Evolutionary conservation across 805 yeast species (phyloP), one percentile per base, ranked within the genome.

Genomic region (Torulaspora indica): DNA sequence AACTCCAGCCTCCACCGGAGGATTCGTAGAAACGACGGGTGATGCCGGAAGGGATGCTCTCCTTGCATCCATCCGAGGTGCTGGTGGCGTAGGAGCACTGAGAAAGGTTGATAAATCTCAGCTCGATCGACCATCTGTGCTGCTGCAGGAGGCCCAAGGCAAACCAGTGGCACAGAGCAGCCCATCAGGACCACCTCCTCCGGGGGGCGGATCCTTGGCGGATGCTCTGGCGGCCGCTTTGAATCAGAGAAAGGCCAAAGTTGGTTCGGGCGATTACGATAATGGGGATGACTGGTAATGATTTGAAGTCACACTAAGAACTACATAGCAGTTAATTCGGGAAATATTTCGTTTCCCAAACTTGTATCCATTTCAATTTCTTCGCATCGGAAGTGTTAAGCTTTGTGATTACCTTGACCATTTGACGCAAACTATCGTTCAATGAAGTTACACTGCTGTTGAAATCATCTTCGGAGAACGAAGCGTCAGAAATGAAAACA

Each of bases 181-280:
- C 7, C 32, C 45, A 17, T 55, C 67, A 2, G 51, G 64, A 0
- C 47, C 70, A 0, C 46, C 71, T 5, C 48, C 71, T 6, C 61
- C 72, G 0, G 48, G 63, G 5, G 64, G 66, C 8, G 74, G 77
- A 7, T 79, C 84, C 1, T 67, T 89, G 46, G 96, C 95, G 1
- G 95, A 86, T 63, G 96, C 96, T 0, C 69, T 89, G 41, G 88
- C 95, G 8, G 85, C 85, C 13, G 98, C 97, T 3, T 73, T 91
- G 52, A 85, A 75, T 56, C 77, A 79, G 45, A 76, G 97, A 58
- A 91, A 91, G 66, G 79, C 77, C 15, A 88, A 87, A 63, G 95
- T 91, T 6, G 95, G 88, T 51, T 93, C 84, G 47, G 95, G 85
- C 54, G 93, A 85, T 51, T 95, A 85, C 52, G 96, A 90, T 55